These are phyloP conservation scores for Cercophora newfieldiana DNA, from an alignment of 495 filamentous ascomycete genomes.

Conservation along the genomic window DNA sequence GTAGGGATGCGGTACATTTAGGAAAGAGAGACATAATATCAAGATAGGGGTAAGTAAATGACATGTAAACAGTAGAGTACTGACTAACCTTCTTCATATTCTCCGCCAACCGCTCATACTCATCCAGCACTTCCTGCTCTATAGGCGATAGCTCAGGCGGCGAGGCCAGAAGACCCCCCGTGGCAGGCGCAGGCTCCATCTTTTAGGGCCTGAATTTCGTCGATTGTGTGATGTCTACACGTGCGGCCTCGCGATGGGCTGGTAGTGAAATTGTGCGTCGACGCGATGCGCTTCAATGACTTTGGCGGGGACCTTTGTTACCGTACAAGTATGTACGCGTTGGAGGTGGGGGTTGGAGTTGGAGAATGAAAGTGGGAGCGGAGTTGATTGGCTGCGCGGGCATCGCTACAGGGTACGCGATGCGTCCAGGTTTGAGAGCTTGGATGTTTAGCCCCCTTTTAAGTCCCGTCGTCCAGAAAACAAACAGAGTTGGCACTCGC, in stretches of 20 bases:
- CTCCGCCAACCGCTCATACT: conserved; percentile 81
- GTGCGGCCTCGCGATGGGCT: background rate
- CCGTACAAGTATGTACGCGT: background rate
- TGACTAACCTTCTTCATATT: conserved; percentile 97
- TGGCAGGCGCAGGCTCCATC: conserved; percentile 12
- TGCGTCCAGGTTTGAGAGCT: too few relatives aligned
- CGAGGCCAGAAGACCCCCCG: conserved; percentile 28
- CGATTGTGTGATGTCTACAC: background rate
- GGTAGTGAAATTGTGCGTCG: background rate
- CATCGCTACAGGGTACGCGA: background rate
- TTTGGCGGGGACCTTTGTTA: background rate
- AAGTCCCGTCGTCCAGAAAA: too few relatives aligned
- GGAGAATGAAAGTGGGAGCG: background rate
- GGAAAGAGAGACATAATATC: too few relatives aligned
- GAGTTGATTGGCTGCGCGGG: background rate
- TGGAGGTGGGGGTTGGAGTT: conserved; percentile 1
- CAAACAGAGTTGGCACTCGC: too few relatives aligned
- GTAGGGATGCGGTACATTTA: too few relatives aligned
- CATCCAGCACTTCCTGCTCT: conserved; percentile 92
- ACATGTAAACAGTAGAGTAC: too few relatives aligned
- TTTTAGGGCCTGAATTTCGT: background rate
- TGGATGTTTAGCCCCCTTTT: too few relatives aligned
- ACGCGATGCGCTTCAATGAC: conserved; percentile 1
- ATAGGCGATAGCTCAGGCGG: conserved; percentile 67
- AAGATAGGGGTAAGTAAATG: conserved; percentile 27